Conservation (phyloP, 768 basidiomycete genomes). For the Sporobolomyces pararoseus region DNA sequence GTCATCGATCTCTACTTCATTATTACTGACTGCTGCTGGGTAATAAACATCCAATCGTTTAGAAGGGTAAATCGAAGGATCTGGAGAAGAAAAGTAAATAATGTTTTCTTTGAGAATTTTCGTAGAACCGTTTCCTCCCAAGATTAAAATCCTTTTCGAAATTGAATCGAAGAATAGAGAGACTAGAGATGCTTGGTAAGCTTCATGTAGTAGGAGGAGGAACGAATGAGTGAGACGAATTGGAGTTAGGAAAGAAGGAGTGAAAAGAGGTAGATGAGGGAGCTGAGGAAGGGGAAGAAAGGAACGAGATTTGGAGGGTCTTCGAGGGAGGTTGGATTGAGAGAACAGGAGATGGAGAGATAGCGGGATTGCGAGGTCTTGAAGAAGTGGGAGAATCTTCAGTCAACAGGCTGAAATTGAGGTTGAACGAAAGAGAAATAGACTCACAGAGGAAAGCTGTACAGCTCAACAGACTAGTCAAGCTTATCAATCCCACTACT, state of each 20-base stretch:
- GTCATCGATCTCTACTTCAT: too few species aligned
- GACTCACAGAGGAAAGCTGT: constrained; percentile 16
- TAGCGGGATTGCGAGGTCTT: constrained; percentile 12
- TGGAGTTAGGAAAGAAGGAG: not conserved
- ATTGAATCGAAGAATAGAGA: constrained; percentile 12
- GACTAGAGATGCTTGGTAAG: not conserved
- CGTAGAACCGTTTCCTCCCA: constrained; percentile 4
- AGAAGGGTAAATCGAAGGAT: too few species aligned
- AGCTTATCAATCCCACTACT: constrained; percentile 5
- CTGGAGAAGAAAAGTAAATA: not conserved
- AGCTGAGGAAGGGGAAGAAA: not conserved
- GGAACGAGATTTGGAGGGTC: too few species aligned
- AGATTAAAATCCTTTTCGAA: constrained; percentile 13
- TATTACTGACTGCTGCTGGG: too few species aligned
- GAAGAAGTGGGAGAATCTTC: too few species aligned
- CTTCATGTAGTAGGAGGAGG: not conserved
- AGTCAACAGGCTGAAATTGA: too few species aligned
- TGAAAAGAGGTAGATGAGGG: constrained; percentile 1
- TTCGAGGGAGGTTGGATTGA: not conserved
- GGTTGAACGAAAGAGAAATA: not conserved
- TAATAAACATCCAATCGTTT: constrained; percentile 19
- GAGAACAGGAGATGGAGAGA: constrained; percentile 9
- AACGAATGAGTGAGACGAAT: not conserved
- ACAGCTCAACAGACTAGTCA: constrained; percentile 8
- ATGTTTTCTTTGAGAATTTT: constrained; percentile 17